Evolutionary conservation across 2,329 filamentous ascomycete species (phyloP), one percentile per base, ranked within the genome.

Genomic region (Colletotrichum lupini): DNA sequence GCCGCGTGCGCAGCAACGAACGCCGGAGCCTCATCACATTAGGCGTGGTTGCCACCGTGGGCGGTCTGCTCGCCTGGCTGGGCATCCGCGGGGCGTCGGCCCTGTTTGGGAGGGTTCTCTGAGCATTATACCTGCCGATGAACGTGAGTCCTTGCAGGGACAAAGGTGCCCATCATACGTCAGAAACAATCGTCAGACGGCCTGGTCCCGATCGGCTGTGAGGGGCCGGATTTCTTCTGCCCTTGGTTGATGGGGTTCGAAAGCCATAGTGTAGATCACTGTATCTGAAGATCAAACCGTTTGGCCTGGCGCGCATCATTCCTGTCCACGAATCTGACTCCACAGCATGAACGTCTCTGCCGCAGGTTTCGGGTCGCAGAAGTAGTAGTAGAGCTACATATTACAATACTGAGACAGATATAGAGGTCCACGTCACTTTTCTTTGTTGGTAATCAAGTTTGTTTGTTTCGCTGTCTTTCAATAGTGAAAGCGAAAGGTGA

Each of bases 11-110:
- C 5, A 80, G 80, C 19, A 79, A 77, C 49, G 79, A 79, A 46
- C 81, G 80, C 5, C 80, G 81, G 14, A 79, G 87, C 76, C 67
- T 88, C 64, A 83, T 82, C 75, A 80, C 84, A 12, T 78, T 90
- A 66, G 76, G 85, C 3, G 77, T 87, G 11, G 86, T 82, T 16
- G 70, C 80, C 8, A 80, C 78, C 6, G 72, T 77, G 6, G 52
- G 80, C 56, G 79, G 76, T 22, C 52, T 79, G 37, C 55, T 79
- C 32, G 77, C 72, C 26, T 82, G 76, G 76, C 24, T 80, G 52
- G 78, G 77, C 16, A 28, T 77, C 22, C 77, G 52, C 71, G 28
- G 60, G 37, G 72, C 65, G n/a, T 71, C 57, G 22, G 69, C 49
- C 28, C 52, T 77, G 49, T 55, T 66, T 30, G 49, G 58, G 59